These are phyloP conservation scores for Arachnomyces sp. DNA, from an alignment of 2,329 filamentous ascomycete species.

Conservation along the genomic window DNA sequence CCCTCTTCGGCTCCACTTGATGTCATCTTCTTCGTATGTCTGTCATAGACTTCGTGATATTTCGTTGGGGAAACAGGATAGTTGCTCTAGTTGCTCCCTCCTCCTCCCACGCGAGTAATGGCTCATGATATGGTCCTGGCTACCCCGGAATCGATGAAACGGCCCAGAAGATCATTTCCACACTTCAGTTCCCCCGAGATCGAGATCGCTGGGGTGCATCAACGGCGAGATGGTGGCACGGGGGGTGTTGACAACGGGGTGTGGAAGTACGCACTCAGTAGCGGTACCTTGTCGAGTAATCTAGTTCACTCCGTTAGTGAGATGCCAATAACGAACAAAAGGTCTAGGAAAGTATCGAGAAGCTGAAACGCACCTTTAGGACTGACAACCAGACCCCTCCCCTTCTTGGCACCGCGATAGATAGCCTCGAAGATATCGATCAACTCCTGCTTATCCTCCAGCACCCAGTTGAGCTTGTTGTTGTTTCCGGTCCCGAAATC, in stretches of 20 bases:
- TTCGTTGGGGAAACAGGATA: too few species aligned
- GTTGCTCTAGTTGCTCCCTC: too few species aligned
- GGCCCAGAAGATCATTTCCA: too few species aligned
- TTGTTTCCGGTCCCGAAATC: constrained; percentile 90
- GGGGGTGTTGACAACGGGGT: constrained; percentile 1
- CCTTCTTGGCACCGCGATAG: constrained; percentile 97
- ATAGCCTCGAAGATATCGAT: constrained; percentile 98
- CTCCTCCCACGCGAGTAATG: too few species aligned
- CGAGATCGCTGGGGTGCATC: constrained; percentile 53
- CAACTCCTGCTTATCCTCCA: constrained; percentile 96
- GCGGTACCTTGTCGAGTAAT: constrained; percentile 61
- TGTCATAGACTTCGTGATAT: too few species aligned
- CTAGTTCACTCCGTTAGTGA: constrained; percentile 16
- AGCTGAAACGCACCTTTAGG: constrained; percentile 57
- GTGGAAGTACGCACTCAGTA: constrained; percentile 40
- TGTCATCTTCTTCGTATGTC: too few species aligned
- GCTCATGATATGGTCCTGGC: too few species aligned
- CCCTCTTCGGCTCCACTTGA: too few species aligned
- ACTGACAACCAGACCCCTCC: constrained; percentile 88
- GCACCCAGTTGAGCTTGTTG: constrained; percentile 94
- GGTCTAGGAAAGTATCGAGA: constrained; percentile 29
- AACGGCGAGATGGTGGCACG: constrained; percentile 58
- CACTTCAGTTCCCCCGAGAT: too few species aligned
- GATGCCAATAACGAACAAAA: background rate
- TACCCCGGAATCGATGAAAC: too few species aligned